Percentiles rank a stretch among this genome's conserved stretches.
Conservation (phyloP, 2,329 filamentous ascomycete genomes). For the Ampelomyces quisqualis region DNA sequence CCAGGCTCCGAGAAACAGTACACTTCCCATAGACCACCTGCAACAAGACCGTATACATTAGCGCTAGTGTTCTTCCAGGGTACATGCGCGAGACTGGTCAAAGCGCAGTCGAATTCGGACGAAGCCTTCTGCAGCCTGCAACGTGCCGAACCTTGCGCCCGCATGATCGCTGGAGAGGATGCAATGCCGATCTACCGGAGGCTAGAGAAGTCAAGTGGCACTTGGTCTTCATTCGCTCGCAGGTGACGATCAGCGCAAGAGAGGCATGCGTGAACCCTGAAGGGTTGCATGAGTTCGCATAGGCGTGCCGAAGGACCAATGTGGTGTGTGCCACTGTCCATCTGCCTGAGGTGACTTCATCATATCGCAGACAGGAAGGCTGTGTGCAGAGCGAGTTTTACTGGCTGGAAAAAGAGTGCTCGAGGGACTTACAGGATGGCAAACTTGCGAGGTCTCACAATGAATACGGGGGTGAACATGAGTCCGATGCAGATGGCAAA, state of each 20-base stretch:
- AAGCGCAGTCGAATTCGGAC: constrained; percentile 32
- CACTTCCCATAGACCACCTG: constrained; percentile 93
- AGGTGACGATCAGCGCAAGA: constrained; percentile 12
- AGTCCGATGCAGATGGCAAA: constrained; percentile 92
- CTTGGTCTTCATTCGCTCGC: constrained; percentile 25
- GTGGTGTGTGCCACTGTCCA: constrained; percentile 29
- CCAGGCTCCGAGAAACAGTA: constrained; percentile 89
- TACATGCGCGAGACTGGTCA: constrained; percentile 14
- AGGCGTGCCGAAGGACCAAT: constrained; percentile 28
- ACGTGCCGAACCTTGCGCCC: constrained; percentile 42
- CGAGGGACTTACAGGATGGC: constrained; percentile 81
- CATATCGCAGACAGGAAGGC: constrained; percentile 11
- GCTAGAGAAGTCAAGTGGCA: constrained; percentile 42
- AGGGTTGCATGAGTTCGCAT: constrained; percentile 35
- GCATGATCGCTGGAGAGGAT: constrained; percentile 45
- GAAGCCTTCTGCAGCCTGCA: constrained; percentile 37
- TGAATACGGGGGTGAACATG: constrained; percentile 70
- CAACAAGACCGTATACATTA: constrained; percentile 39
- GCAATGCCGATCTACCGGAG: constrained; percentile 38
- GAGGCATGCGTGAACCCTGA: constrained; percentile 12
- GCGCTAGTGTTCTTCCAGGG: constrained; percentile 31
- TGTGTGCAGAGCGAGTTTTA: constrained; percentile 20
- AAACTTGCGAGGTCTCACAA: constrained; percentile 85
- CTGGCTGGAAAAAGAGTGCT: constrained; percentile 20
- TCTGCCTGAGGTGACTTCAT: constrained; percentile 22